These are phyloP conservation scores for Maudiozyma humilis DNA, from an alignment of 1,139 yeast species.

Conservation along the genomic window DNA sequence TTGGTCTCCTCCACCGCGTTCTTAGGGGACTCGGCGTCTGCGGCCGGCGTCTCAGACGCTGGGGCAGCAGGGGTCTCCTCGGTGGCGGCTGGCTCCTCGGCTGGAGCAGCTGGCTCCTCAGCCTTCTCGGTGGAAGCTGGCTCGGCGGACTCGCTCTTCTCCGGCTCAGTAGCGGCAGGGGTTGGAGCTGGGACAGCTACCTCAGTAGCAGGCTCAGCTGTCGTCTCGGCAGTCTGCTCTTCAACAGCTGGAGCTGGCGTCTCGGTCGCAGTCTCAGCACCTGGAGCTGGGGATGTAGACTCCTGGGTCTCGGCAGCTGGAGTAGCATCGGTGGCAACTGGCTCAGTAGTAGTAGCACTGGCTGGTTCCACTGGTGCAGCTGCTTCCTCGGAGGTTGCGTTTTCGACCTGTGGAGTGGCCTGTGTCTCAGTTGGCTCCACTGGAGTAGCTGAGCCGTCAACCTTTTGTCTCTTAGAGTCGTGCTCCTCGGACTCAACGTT, in stretches of 20 bases:
- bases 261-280: neutral
- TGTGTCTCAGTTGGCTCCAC: neutral
- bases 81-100: neutral
- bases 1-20: neutral
- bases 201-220: neutral
- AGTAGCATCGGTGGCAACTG: neutral
- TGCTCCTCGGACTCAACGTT: constrained; percentile 6
- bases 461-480: constrained; percentile 5
- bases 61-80: constrained; percentile 2
- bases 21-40: neutral
- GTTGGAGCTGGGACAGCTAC: constrained; percentile 1
- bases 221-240: neutral
- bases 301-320: neutral
- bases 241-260: neutral
- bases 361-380: neutral
- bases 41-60: constrained; percentile 1
- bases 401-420: neutral
- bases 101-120: constrained; percentile 5
- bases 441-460: neutral
- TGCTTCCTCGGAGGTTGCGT: neutral
- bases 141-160: too few species aligned
- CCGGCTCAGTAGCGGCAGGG: constrained; percentile 8
- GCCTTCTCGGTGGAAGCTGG: constrained; percentile 2
- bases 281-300: too few species aligned
- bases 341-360: neutral